Conservation (phyloP, 768 basidiomycete genomes). For the Leccinum subgranulosum region DNA sequence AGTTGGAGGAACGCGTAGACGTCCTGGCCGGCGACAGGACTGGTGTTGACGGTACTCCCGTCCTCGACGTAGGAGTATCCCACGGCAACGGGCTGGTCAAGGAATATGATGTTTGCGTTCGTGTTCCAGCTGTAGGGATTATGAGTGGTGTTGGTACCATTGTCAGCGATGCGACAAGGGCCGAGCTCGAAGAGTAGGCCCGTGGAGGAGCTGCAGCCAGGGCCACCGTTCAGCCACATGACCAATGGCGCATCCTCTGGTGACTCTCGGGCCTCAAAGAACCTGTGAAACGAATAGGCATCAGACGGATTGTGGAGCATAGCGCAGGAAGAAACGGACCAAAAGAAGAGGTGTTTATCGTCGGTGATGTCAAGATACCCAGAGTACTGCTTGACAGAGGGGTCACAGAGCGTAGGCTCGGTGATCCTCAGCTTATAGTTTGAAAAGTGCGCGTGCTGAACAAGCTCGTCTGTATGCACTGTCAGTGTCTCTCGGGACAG, state of each 20-base stretch:
- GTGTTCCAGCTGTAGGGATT: slow-evolving; percentile 89
- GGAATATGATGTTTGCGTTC: slow-evolving; percentile 58
- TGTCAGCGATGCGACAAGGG: slow-evolving; percentile 71
- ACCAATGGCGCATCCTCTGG: slow-evolving; percentile 80
- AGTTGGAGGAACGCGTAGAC: slow-evolving; percentile 84
- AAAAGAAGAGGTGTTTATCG: slow-evolving; percentile 85
- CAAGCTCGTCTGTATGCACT: slow-evolving; percentile 52
- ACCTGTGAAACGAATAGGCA: slow-evolving; percentile 46
- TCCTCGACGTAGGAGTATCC: slow-evolving; percentile 86
- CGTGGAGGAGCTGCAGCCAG: slow-evolving; percentile 69
- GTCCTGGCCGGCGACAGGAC: slow-evolving; percentile 85
- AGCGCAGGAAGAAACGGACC: slow-evolving; percentile 41
- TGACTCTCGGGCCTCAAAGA: slow-evolving; percentile 79
- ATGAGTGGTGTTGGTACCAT: slow-evolving; percentile 63
- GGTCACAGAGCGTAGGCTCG: slow-evolving; percentile 73
- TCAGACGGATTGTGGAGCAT: background rate
- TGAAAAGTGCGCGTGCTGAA: slow-evolving; percentile 51
- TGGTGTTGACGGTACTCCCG: slow-evolving; percentile 70
- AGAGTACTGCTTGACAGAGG: slow-evolving; percentile 68
- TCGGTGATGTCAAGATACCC: slow-evolving; percentile 82
- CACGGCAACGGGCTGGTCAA: slow-evolving; percentile 80
- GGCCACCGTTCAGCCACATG: slow-evolving; percentile 88
- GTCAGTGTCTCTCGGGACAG: background rate
- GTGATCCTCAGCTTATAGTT: slow-evolving; percentile 59
- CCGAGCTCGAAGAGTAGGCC: slow-evolving; percentile 93